phyloP scores from a whole-genome alignment of 2,329 filamentous ascomycete species.

The Botrytis pseudocinerea region DNA sequence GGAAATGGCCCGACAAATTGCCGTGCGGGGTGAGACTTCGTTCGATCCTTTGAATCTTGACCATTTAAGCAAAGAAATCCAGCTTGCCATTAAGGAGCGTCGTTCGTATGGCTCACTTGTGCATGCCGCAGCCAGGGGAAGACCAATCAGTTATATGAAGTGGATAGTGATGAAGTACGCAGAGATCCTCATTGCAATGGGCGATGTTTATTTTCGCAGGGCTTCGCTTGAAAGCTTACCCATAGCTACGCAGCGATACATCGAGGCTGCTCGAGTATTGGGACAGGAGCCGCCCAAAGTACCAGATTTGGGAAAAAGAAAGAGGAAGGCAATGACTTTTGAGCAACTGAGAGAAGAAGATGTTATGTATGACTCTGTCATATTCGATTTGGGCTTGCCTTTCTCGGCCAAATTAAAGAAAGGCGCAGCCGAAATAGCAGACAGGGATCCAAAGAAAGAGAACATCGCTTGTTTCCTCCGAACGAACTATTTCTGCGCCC shows the following conservation, averaged over 20 bases:
- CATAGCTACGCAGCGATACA: slow-evolving; percentile 39
- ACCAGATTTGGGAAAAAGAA: not conserved
- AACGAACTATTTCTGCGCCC: not conserved
- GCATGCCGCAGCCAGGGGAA: slow-evolving; percentile 35
- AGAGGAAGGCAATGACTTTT: not conserved
- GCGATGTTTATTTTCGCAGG: slow-evolving; percentile 39
- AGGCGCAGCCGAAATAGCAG: not conserved
- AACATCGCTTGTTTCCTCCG: not conserved
- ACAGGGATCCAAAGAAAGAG: not conserved
- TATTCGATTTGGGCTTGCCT: not conserved
- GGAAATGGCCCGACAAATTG: not conserved
- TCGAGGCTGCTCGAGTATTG: slow-evolving; percentile 37
- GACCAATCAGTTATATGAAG: slow-evolving; percentile 41
- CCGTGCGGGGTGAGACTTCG: slow-evolving; percentile 3
- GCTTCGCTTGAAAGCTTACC: slow-evolving; percentile 38
- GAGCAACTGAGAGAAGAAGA: not conserved
- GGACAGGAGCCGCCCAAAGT: slow-evolving; percentile 25
- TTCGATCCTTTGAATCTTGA: slow-evolving; percentile 34
- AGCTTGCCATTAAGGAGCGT: not conserved
- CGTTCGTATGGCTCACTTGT: slow-evolving; percentile 30
- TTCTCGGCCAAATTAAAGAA: not conserved
- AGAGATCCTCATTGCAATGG: slow-evolving; percentile 38
- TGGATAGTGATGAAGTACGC: slow-evolving; percentile 41
- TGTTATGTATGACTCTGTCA: not conserved
- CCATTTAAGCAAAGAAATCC: not conserved